Evolutionary conservation across 1,139 yeast genomes (phyloP), one percentile per base, ranked within the genome.

Genomic region (Magnusiomyces tetraspermus): DNA sequence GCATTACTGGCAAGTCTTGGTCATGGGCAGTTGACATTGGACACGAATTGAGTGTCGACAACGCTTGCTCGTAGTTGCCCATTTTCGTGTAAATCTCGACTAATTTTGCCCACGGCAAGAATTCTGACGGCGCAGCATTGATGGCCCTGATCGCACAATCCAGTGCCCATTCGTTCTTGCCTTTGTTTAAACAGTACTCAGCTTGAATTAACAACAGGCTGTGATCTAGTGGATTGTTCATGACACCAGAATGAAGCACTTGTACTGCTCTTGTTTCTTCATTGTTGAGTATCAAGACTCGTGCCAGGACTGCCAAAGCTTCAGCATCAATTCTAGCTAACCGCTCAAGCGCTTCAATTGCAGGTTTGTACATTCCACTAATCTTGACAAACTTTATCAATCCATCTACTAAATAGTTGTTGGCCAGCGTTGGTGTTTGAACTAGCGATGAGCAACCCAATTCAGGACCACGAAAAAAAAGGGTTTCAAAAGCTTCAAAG

Each of bases 21-120:
- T 83, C 85, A 60, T 79, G 79, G 58, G 81, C 77, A 1, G 84
- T 77, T 63, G 85, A 84, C 95, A 92, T 86, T 8, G 97, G 97
- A 65, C 96, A 84, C 5, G 96, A 85, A 65, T 92, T 92, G 59
- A 92, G 75, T 0, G 96, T 82, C 51, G 87, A 70, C 55, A 92
- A 73, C 0, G 97, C 97, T 62, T 78, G 81, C 57, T 80, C 82
- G 61, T 78, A 85, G 65, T 88, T 88, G 52, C 79, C 82, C 57
- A 77, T 71, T 52, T 81, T 73, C 41, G 90, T 83, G 64, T 90
- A 86, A 13, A 83, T 82, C 61, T 78, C 76, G 1, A 88, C 87
- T 50, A 92, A 71, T 55, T 76, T 72, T 19, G 84, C 79, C 98
- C 97, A 92, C 4, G 94, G 75, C 57, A 77, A 76, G 67, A 87